phyloP scores from a whole-genome alignment of 345 rosid species.

The Carallia brachiata region DNA sequence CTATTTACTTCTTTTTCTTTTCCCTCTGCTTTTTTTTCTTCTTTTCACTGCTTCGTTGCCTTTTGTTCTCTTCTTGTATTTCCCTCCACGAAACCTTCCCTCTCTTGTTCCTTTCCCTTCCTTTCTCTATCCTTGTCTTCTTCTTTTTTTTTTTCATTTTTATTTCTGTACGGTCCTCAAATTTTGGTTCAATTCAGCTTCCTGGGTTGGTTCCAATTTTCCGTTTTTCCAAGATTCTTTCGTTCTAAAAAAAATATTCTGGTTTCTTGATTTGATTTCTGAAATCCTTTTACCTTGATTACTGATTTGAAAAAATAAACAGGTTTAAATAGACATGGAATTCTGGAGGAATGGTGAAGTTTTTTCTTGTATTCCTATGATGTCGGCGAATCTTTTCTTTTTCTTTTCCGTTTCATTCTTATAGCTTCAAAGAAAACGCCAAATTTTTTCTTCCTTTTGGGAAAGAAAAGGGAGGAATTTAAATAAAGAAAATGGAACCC shows the following conservation, averaged over 20 bases:
- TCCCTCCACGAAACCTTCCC: conserved; percentile 11
- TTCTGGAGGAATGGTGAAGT: background rate
- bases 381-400: background rate
- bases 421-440: background rate
- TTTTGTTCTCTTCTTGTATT: background rate
- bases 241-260: background rate
- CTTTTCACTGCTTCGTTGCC: background rate
- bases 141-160: background rate
- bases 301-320: background rate
- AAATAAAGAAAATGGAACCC: conserved; percentile 11
- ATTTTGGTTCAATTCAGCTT: background rate
- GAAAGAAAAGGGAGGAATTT: background rate
- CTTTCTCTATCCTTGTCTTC: background rate
- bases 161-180: background rate
- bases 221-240: background rate
- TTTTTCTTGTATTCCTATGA: background rate
- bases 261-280: background rate
- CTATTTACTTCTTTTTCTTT: too few relatives aligned
- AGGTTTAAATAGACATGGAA: background rate
- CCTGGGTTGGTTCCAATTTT: background rate
- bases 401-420: background rate
- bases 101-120: background rate
- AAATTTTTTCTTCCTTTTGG: background rate
- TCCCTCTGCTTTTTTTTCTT: background rate
- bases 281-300: background rate